Evolutionary conservation across 2,329 filamentous ascomycete species (phyloP), one percentile per base, ranked within the genome.

Genomic region (Periconia sp.): DNA sequence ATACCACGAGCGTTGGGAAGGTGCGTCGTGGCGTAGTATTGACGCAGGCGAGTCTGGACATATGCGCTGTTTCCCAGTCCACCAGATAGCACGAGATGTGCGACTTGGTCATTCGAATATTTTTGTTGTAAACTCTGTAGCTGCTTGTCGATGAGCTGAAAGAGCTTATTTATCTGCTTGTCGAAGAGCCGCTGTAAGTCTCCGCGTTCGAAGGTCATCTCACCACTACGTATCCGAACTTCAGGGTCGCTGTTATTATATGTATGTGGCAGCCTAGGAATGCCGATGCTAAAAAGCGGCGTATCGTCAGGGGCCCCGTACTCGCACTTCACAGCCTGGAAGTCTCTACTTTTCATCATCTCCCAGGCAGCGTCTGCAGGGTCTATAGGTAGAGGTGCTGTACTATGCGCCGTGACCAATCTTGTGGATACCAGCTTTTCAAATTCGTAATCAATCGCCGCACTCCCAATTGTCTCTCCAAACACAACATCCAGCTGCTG

Each of bases 51-150:
- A 1, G 58, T 50, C 33, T 72, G 71, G 4, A 76, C 66, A 46
- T 77, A 76, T 12, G 65, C 57, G 1, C 64, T 71, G 37, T 72
- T 74, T 8, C 73, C 71, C 1, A 76, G 56, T 1, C 73, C 73
- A 4, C 73, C 73, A 4, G 68, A 73, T 1, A 76, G 61, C 0
- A 76, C 64, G 1, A 77, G 57, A 43, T 73, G 63, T 0, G 56
- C 47, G 7, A 71, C 62, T 32, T 56, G 52, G 30, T 68, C 62
- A 6, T 38, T 36, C 1, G 68, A 56, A 15, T 54, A 55, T 26
- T 63, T 65, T 7, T 60, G 56, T 12, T 59, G 46, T 0, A 73
- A 50, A 3, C 46, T 58, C 7, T 54, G 33, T 0, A 73, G 52
- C 34, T 73, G 68, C 2, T 49, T 42, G 36, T 71, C 67, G 22